phyloP scores from a whole-genome alignment of 2,329 filamentous ascomycete species.

The Paracorniculantispora psalliotae region DNA sequence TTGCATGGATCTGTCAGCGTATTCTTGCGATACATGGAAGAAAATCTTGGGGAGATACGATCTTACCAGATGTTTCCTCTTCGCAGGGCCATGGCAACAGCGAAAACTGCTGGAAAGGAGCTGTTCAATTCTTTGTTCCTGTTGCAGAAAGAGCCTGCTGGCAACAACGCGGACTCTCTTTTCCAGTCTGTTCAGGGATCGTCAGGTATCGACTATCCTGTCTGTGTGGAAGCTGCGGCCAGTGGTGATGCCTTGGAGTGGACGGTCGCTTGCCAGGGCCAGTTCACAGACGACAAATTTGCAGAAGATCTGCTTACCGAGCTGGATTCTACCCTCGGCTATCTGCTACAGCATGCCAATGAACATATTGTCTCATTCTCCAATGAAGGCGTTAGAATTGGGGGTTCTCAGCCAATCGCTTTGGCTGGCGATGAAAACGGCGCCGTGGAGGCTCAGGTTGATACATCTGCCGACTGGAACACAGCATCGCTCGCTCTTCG shows the following conservation, averaged over 20 bases:
- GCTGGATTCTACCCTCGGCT: constrained; percentile 55
- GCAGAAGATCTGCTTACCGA: constrained; percentile 48
- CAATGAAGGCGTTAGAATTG: constrained; percentile 54
- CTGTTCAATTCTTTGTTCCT: constrained; percentile 56
- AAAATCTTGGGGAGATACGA: constrained; percentile 59
- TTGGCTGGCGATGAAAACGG: constrained; percentile 9
- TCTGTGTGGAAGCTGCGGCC: constrained; percentile 77
- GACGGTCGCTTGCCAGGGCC: constrained; percentile 65
- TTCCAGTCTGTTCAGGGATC: constrained; percentile 59
- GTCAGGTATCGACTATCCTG: constrained; percentile 71
- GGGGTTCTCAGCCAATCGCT: constrained; percentile 45
- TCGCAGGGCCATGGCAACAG: constrained; percentile 55
- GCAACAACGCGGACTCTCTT: constrained; percentile 28
- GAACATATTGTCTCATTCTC: constrained; percentile 51
- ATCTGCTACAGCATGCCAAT: constrained; percentile 47
- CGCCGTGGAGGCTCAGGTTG: not conserved
- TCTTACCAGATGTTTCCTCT: constrained; percentile 74
- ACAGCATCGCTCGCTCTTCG: constrained; percentile 36
- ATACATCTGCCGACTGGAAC: constrained; percentile 27
- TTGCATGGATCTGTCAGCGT: constrained; percentile 62
- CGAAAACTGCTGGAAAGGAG: constrained; percentile 28
- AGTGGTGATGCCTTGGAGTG: constrained; percentile 54
- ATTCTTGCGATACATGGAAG: constrained; percentile 70
- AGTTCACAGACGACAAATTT: constrained; percentile 28
- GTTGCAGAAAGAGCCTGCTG: constrained; percentile 37